Base-by-base conservation (phyloP, 75 land plant genomes). In the Cunninghamia lanceolata region DNA sequence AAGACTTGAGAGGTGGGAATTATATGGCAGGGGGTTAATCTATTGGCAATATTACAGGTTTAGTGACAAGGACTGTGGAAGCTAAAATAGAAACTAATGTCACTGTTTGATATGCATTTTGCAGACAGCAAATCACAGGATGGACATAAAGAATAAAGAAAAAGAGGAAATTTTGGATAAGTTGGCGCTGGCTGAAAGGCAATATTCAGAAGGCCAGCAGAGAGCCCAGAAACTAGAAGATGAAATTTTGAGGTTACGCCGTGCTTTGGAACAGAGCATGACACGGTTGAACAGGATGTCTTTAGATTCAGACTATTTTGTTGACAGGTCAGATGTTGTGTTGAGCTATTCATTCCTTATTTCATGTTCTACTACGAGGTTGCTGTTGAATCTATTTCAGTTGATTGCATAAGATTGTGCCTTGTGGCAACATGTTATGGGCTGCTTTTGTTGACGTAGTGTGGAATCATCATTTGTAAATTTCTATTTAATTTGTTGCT, bases 241-340 rank as follows among this genome's bases (percentile, higher is more conserved):
- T 85, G 99, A 98, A 28, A 94, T 97, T 88, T 83, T 87, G 76
- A 94, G 92, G 84, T 85, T 98, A 70, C 94, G 95, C 1, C 94
- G 93, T 79, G 99, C 98, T 84, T 91, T 98, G 85, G 99, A 97
- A 87, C 96, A 95, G 85, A 97, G 99, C 87, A 95, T 98, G 93
- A 98, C 94, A 32, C 91, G 95, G 17, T 90, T 98, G 30, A 98
- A 95, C 85, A 92, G 95, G 88, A 97, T 98, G 99, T 98, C 99
- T 7, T 84, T 94, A 86, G 99, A 98, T 88, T 97, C 98, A 21
- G 98, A 97, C 89, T 93, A 88, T 86, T 90, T 91, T 85, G 99
- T 98, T 82, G 99, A 98, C 91, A 95, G 99, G 99, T 98, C 54
- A 85, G 88, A n/a, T 34, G 10, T 28, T 11, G 45, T 77, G 80